Conservation (phyloP, 176 grass and related monocot species). For the Eragrostis nindensis region DNA sequence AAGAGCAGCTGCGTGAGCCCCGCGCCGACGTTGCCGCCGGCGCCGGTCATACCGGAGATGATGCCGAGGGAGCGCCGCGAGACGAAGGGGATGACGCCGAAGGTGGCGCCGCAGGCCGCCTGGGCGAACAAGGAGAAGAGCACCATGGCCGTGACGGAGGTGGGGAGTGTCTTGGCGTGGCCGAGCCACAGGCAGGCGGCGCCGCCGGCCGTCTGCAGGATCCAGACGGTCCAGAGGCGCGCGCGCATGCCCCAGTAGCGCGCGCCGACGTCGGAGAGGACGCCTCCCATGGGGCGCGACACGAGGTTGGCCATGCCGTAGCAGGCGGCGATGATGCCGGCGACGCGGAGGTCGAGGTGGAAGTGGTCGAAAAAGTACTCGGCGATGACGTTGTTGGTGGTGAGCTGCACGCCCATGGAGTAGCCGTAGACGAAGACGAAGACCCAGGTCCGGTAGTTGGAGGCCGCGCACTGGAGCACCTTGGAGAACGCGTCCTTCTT, state of each 20-base stretch:
- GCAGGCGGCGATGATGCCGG: constrained; percentile 77
- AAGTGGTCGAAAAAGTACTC: constrained; percentile 88
- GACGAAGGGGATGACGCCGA: constrained; percentile 78
- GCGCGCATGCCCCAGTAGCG: constrained; percentile 75
- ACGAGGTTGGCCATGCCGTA: constrained; percentile 93
- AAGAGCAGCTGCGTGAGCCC: constrained; percentile 92
- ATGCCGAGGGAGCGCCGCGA: constrained; percentile 79
- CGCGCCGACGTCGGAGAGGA: constrained; percentile 64
- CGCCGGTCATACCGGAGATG: constrained; percentile 72
- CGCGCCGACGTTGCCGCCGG: constrained; percentile 72
- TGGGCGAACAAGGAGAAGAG: constrained; percentile 83
- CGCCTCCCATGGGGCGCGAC: constrained; percentile 61
- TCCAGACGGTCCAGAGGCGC: constrained; percentile 86
- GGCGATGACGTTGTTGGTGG: constrained; percentile 90
- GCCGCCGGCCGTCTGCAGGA: constrained; percentile 82
- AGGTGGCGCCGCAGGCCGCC: constrained; percentile 77
- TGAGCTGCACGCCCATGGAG: constrained; percentile 89
- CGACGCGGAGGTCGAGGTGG: constrained; percentile 68
- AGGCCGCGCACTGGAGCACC: constrained; percentile 61
- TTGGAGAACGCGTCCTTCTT: constrained; percentile 84
- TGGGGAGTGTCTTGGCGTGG: constrained; percentile 43
- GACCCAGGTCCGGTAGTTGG: constrained; percentile 90
- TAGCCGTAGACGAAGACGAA: constrained; percentile 94
- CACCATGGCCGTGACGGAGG: constrained; percentile 71
- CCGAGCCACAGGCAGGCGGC: constrained; percentile 76